Percentiles rank a stretch among this genome's conserved stretches.
These are phyloP conservation scores for Remersonia thermophila DNA, from an alignment of 2,329 filamentous ascomycete genomes.

Conservation along the genomic window DNA sequence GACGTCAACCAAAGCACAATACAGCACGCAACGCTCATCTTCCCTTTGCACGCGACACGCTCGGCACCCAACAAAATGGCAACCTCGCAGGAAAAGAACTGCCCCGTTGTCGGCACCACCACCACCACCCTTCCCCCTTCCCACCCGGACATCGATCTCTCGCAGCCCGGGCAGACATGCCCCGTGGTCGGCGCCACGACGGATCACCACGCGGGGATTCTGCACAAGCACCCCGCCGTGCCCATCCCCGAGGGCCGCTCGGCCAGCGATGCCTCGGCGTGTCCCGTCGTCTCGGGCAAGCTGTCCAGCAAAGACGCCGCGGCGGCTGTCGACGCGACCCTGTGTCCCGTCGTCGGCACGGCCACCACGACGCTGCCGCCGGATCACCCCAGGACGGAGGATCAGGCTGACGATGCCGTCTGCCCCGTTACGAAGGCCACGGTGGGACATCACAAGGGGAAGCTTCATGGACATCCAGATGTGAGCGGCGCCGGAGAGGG, in stretches of 20 bases:
- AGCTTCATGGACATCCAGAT: slow-evolving; percentile 25
- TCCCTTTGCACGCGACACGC: too few species aligned
- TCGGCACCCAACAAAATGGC: slow-evolving; percentile 9
- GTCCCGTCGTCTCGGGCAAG: slow-evolving; percentile 23
- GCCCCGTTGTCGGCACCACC: slow-evolving; percentile 30
- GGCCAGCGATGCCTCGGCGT: slow-evolving; percentile 25
- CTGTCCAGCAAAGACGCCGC: slow-evolving; percentile 24
- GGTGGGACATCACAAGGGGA: slow-evolving; percentile 31
- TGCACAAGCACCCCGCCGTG: slow-evolving; percentile 29
- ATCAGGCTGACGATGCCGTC: slow-evolving; percentile 23
- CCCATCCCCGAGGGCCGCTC: slow-evolving; percentile 19
- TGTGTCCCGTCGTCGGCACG: slow-evolving; percentile 31
- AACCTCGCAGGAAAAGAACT: slow-evolving; percentile 21
- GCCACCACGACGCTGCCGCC: slow-evolving; percentile 30
- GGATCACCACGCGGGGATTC: slow-evolving; percentile 28
- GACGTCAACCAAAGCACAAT: too few species aligned
- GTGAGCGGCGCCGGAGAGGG: slow-evolving; percentile 20
- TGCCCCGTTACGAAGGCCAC: slow-evolving; percentile 32
- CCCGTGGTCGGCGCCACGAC: slow-evolving; percentile 31
- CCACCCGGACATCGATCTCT: slow-evolving; percentile 29
- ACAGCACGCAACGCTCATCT: too few species aligned
- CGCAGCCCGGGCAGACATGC: slow-evolving; percentile 28
- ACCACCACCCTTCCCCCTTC: slow-evolving; percentile 29
- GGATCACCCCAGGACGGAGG: slow-evolving; percentile 25
- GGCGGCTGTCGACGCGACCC: slow-evolving; percentile 29